Evolutionary conservation across 495 filamentous ascomycete genomes (phyloP).

Genomic region (Penicillium simplicissimum): DNA sequence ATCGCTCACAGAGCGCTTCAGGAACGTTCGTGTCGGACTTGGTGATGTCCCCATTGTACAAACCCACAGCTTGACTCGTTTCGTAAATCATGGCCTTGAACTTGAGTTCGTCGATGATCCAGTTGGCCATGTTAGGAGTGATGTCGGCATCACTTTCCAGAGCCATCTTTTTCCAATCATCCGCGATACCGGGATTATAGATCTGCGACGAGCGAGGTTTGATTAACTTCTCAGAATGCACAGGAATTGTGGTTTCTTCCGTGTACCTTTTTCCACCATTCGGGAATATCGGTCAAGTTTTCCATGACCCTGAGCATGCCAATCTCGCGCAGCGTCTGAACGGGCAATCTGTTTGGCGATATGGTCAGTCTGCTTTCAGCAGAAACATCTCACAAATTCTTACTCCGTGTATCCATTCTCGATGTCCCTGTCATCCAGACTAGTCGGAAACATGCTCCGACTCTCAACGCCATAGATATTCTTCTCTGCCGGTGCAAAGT

Average conservation of each 20-base stretch:
- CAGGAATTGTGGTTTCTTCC: not conserved
- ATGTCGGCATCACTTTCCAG: slow-evolving; percentile 34
- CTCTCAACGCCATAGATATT: slow-evolving; percentile 33
- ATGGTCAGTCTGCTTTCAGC: slow-evolving; percentile 3
- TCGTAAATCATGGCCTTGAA: slow-evolving; percentile 47
- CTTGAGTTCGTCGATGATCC: slow-evolving; percentile 53
- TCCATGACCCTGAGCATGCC: slow-evolving; percentile 42
- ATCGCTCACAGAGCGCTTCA: slow-evolving; percentile 31
- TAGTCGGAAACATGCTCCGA: slow-evolving; percentile 35
- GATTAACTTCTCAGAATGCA: not conserved
- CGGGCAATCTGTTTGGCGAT: slow-evolving; percentile 25
- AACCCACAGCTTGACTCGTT: slow-evolving; percentile 31
- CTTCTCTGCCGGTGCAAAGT: slow-evolving; percentile 32
- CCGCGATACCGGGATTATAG: slow-evolving; percentile 42
- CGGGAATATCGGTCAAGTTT: slow-evolving; percentile 46
- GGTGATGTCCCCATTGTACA: slow-evolving; percentile 40
- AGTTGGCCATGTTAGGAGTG: slow-evolving; percentile 50
- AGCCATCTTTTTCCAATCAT: slow-evolving; percentile 43
- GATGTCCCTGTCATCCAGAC: slow-evolving; percentile 37
- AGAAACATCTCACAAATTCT: not conserved
- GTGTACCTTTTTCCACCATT: slow-evolving; percentile 55
- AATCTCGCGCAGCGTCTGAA: slow-evolving; percentile 43
- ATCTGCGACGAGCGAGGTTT: slow-evolving; percentile 18
- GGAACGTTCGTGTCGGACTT: slow-evolving; percentile 42
- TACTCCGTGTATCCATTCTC: slow-evolving; percentile 37